A percentile compares a stretch with the other conserved stretches of the same genome.
These are phyloP conservation scores for Aspergillus sp. DNA, from an alignment of 2,329 filamentous ascomycete genomes.

Conservation along the genomic window DNA sequence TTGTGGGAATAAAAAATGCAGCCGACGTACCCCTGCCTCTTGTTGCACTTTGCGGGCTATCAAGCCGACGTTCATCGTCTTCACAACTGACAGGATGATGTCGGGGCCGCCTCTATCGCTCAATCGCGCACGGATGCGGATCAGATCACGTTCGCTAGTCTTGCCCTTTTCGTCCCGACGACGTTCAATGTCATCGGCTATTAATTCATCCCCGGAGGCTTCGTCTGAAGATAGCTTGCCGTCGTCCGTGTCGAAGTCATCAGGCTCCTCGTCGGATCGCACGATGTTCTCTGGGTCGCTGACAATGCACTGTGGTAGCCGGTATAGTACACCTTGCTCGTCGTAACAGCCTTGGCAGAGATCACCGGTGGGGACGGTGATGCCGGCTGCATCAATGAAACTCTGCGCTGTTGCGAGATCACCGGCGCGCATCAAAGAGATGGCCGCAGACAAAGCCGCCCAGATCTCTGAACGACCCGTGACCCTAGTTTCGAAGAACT, in stretches of 20 bases:
- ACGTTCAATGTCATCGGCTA: constrained; percentile 42
- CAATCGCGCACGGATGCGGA: constrained; percentile 63
- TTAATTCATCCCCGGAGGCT: constrained; percentile 43
- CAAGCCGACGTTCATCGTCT: constrained; percentile 64
- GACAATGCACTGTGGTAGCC: constrained; percentile 68
- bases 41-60: constrained; percentile 65
- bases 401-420: constrained; percentile 72
- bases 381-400: constrained; percentile 75
- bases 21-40: constrained; percentile 62
- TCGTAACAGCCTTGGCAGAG: constrained; percentile 73
- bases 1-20: no score
- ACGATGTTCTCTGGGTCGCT: constrained; percentile 65
- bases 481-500: constrained; percentile 90
- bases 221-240: constrained; percentile 40
- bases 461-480: constrained; percentile 77
- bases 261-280: constrained; percentile 23
- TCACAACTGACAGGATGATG: constrained; percentile 59
- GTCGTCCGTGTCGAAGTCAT: constrained; percentile 30
- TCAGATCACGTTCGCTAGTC: constrained; percentile 56
- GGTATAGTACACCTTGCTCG: constrained; percentile 68
- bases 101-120: constrained; percentile 68
- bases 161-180: constrained; percentile 63
- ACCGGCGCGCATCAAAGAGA: constrained; percentile 67
- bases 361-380: constrained; percentile 73
- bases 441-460: constrained; percentile 69